Base-by-base conservation (phyloP, 2,329 filamentous ascomycete genomes). In the Aspergillus sp. region DNA sequence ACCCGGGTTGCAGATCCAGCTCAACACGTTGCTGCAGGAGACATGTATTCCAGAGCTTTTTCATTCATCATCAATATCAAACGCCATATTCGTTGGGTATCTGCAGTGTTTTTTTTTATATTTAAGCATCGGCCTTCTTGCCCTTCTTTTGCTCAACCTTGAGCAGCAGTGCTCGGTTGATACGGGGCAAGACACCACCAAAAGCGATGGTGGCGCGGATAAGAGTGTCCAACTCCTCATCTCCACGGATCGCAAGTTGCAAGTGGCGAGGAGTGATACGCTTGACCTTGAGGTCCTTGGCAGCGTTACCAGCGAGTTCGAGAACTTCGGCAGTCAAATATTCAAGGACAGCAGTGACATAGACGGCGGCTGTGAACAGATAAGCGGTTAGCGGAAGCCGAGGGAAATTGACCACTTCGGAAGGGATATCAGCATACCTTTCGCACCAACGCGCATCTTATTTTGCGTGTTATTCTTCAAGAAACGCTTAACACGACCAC, bases 281-380 rank as follows among this genome's bases (percentile, higher is more conserved):
- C 84, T 97, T 98, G 75, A 97, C 93, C 75, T 97, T 98, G 66
- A 97, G 86, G 71, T 98, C 93, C 80, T 97, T 97, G 71, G 93
- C 93, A 42, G 93, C 93, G 69, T 98, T 98, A 71, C 93, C 93
- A 68, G 93, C 93, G 54, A 98, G 79, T 72, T 98, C 93, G 61
- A 98, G 86, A 37, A 98, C 91, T 82, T 98, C 91, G 53, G 91
- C 91, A 48, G 93, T 96, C 57, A 98, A 78, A 69, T 98, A 98
- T 76, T 98, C 93, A 53, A 98, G 86, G 45, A 98, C 93, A 35
- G 93, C 93, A 39, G 93, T 97, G 51, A 97, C 89, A 68, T 98
- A 98, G 61, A 98, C 93, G 56, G 93, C 90, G 53, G 93, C 93
- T 77, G 51, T 43, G 37, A 29, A 36, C 39, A 29, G 34, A 33